Evolutionary conservation across 2,329 filamentous ascomycete genomes (phyloP), one percentile per base, ranked within the genome.

Genomic region (Diaporthe sp.): DNA sequence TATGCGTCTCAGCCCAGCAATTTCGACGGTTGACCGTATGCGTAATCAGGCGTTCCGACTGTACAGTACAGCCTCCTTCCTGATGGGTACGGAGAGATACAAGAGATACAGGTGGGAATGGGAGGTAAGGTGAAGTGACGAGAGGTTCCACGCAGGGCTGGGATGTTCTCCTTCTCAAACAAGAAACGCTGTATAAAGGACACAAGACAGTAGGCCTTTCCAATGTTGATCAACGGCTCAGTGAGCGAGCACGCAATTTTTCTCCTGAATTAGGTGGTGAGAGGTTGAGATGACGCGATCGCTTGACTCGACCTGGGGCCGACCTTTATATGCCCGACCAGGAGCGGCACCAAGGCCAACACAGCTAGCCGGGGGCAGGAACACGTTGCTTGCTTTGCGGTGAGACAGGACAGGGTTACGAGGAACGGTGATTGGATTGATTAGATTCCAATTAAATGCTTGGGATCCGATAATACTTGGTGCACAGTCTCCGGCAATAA

Each of bases 211-310:
- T 60, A 33, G 47, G 42, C 55, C 40, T 42, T 52, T 28, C 33
- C 45, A 28, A 35, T 30, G 67, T 47, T 66, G 74, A 75, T 75
- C 71, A 50, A 71, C 35, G 47, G 42, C 55, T 74, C 50, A 69
- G 54, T 50, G 28, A 33, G 55, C 40, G 42, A 76, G 60, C 74
- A 76, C 74, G 74, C 74, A 74, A 76, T 76, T 30, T n/a, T n/a
- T 30, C 42, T 68, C 72, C 72, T 74, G 68, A 57, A 74, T 76
- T n/a, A n/a, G n/a, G n/a, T n/a, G n/a, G n/a, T n/a, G n/a, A n/a
- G n/a, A n/a, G n/a, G n/a, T n/a, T n/a, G n/a, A n/a, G n/a, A n/a
- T n/a, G n/a, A n/a, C n/a, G n/a, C n/a, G n/a, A n/a, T n/a, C n/a
- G n/a, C n/a, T n/a, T n/a, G n/a, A n/a, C n/a, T n/a, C n/a, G n/a